phyloP scores from a whole-genome alignment of 306 rosid genomes.

The Quercus robur region DNA sequence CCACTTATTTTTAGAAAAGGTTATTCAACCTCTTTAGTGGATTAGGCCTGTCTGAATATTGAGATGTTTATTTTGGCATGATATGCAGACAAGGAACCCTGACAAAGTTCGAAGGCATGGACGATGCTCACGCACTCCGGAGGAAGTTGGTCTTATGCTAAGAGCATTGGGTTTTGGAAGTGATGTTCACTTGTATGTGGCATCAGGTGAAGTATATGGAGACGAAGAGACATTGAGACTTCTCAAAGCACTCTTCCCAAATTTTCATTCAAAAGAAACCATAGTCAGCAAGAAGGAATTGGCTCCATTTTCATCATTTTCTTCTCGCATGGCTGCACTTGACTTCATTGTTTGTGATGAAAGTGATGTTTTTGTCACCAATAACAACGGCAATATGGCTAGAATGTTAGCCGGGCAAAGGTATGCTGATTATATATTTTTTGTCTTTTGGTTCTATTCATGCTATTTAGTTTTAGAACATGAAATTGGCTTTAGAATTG shows the following conservation, averaged over 20 bases:
- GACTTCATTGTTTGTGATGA: slow-evolving; percentile 76
- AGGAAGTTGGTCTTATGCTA: slow-evolving; percentile 94
- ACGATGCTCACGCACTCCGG: slow-evolving; percentile 87
- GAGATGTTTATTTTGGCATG: slow-evolving; percentile 11
- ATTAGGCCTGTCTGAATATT: slow-evolving; percentile 12
- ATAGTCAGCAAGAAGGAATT: slow-evolving; percentile 65
- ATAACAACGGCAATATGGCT: slow-evolving; percentile 98
- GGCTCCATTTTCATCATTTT: slow-evolving; percentile 62
- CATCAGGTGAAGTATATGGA: slow-evolving; percentile 88
- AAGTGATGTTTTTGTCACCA: slow-evolving; percentile 80
- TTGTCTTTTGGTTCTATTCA: not conserved
- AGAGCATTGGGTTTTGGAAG: slow-evolving; percentile 74
- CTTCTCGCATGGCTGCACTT: slow-evolving; percentile 95
- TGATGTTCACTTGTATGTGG: slow-evolving; percentile 79
- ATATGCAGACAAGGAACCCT: slow-evolving; percentile 59
- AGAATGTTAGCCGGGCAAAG: slow-evolving; percentile 90
- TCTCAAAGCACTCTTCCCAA: slow-evolving; percentile 71
- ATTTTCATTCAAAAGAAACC: slow-evolving; percentile 75
- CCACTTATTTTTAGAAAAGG: not conserved
- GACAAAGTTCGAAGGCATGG: slow-evolving; percentile 81
- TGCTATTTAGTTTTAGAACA: not conserved
- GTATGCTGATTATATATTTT: slow-evolving; percentile 24
- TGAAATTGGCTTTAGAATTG: not conserved
- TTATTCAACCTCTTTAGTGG: not conserved
- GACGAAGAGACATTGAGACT: slow-evolving; percentile 76